phyloP scores from a whole-genome alignment of 148 eudicot species.

The Amaranthus cruentus region DNA sequence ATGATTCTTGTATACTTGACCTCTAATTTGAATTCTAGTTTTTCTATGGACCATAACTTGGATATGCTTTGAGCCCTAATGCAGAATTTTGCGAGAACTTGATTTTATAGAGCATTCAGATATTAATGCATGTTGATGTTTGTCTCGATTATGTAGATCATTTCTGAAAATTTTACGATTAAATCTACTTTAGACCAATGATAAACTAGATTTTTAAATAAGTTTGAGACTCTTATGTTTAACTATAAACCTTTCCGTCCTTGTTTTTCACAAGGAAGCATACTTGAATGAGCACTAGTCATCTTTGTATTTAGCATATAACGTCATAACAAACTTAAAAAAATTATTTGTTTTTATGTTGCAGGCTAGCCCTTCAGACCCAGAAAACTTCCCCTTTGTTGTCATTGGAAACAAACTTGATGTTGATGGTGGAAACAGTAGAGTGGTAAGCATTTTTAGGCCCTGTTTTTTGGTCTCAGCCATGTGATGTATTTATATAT shows the following conservation, averaged over 20 bases:
- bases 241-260: too few relatives aligned
- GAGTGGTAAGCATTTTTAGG: constrained; percentile 51
- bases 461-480: not conserved
- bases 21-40: not conserved
- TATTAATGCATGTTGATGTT: not conserved
- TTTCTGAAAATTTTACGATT: not conserved
- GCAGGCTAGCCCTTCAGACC: constrained; percentile 97
- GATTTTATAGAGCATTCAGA: not conserved
- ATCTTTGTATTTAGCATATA: not conserved
- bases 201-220: too few relatives aligned
- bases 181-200: not conserved
- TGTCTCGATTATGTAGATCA: not conserved
- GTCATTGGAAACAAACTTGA: constrained; percentile 92
- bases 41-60: not conserved
- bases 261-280: too few relatives aligned
- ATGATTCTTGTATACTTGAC: not conserved
- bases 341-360: constrained; percentile 3
- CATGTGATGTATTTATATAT: not conserved
- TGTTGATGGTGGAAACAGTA: constrained; percentile 83
- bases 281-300: not conserved
- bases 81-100: not conserved
- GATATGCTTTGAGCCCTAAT: not conserved
- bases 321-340: not conserved
- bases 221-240: too few relatives aligned
- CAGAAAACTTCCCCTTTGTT: constrained; percentile 95